Evolutionary conservation across 2,329 filamentous ascomycete genomes (phyloP).

Genomic region (Alternaria arbusti): DNA sequence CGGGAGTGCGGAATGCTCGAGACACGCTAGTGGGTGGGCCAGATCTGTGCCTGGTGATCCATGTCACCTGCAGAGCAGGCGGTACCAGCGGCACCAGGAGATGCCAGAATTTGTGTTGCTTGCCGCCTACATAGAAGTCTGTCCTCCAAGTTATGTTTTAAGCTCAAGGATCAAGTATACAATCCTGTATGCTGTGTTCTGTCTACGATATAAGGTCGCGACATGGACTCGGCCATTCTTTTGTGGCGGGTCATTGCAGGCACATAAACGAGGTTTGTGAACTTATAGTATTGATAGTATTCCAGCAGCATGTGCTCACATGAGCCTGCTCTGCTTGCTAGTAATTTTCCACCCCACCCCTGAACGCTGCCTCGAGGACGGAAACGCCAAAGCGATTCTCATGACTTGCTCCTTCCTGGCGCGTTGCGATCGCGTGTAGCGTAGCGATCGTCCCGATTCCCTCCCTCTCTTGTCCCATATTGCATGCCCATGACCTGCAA

Average conservation of each 20-base stretch:
- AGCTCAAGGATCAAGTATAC: not conserved
- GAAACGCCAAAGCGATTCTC: constrained; percentile 22
- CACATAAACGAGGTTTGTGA: not conserved
- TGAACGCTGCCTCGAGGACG: constrained; percentile 14
- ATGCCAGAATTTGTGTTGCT: not conserved
- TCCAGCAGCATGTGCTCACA: constrained; percentile 5
- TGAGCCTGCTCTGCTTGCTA: constrained; percentile 15
- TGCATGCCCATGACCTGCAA: constrained; percentile 1
- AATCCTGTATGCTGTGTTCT: not conserved
- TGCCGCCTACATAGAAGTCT: not conserved
- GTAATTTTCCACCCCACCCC: constrained; percentile 1
- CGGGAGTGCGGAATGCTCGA: constrained; percentile 15
- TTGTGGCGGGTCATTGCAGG: not conserved
- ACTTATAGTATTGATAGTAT: constrained; percentile 10
- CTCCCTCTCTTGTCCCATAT: not conserved
- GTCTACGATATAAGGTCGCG: not conserved
- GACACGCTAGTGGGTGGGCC: constrained; percentile 12
- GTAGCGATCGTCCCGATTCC: constrained; percentile 1
- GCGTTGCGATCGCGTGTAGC: constrained; percentile 12
- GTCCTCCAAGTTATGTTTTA: too few species aligned
- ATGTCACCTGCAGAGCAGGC: constrained; percentile 4
- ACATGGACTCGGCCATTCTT: not conserved
- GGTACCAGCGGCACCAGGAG: not conserved
- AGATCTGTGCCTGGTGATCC: constrained; percentile 14
- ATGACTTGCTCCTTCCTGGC: constrained; percentile 16